Conservation (phyloP, 495 filamentous ascomycete genomes). For the Aspergillus olivimuriae region DNA sequence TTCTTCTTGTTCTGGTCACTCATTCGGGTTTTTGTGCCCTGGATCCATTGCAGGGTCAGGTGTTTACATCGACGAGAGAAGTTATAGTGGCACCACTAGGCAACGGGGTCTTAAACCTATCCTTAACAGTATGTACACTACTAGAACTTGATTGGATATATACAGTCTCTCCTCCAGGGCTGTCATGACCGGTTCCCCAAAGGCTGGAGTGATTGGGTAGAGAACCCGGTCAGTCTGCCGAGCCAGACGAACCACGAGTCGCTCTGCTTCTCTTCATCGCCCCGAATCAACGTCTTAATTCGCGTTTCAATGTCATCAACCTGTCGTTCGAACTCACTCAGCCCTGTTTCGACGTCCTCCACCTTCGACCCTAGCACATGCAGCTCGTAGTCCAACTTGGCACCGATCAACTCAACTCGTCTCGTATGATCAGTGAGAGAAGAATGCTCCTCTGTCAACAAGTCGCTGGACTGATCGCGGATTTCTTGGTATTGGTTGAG, state of each 20-base stretch:
- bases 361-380: slow-evolving; percentile 73
- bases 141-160: slow-evolving; percentile 16
- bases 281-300: slow-evolving; percentile 60
- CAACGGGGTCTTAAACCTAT: too few species aligned
- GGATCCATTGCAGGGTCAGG: too few species aligned
- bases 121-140: slow-evolving; percentile 20
- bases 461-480: slow-evolving; percentile 58
- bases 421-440: slow-evolving; percentile 67
- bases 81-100: too few species aligned
- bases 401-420: slow-evolving; percentile 74
- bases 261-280: slow-evolving; percentile 56
- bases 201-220: slow-evolving; percentile 6
- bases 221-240: slow-evolving; percentile 30
- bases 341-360: slow-evolving; percentile 79
- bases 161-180: slow-evolving; percentile 8
- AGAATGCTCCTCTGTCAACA: slow-evolving; percentile 59
- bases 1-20: too few species aligned
- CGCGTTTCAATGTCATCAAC: slow-evolving; percentile 73
- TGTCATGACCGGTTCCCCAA: too few species aligned
- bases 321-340: slow-evolving; percentile 73
- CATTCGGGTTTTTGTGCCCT: too few species aligned
- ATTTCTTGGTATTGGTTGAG: slow-evolving; percentile 56
- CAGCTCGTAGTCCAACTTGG: slow-evolving; percentile 93
- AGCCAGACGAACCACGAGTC: slow-evolving; percentile 48
- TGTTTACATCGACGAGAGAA: too few species aligned